phyloP scores from a whole-genome alignment of 306 rosid species.

The Castanea crenata region DNA sequence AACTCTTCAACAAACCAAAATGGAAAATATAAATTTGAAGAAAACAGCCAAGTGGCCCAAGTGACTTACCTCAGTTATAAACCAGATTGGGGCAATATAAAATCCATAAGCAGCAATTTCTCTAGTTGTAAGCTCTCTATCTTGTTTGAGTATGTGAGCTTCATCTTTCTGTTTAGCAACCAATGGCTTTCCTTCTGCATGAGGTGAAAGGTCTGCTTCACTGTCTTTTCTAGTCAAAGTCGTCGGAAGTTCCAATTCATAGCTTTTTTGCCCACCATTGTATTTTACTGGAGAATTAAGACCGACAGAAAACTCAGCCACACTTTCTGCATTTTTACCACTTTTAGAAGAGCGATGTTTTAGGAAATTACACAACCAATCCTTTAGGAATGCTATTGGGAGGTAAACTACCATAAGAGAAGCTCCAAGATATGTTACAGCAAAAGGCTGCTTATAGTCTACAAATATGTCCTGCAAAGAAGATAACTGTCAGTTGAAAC shows the following conservation, averaged over 20 bases:
- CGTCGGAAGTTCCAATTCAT: slow-evolving; percentile 56
- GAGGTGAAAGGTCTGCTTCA: slow-evolving; percentile 50
- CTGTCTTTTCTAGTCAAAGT: slow-evolving; percentile 59
- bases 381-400: slow-evolving; percentile 91
- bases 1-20: background rate
- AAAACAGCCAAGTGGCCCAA: slow-evolving; percentile 7
- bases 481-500: slow-evolving; percentile 27
- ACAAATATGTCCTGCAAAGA: slow-evolving; percentile 66
- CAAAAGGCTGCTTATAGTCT: slow-evolving; percentile 96
- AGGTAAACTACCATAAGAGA: slow-evolving; percentile 98
- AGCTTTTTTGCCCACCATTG: slow-evolving; percentile 42
- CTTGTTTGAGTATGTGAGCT: slow-evolving; percentile 36
- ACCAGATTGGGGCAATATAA: slow-evolving; percentile 97
- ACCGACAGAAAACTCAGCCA: slow-evolving; percentile 33
- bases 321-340: slow-evolving; percentile 48
- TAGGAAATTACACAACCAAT: slow-evolving; percentile 67
- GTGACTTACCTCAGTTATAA: slow-evolving; percentile 77
- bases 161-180: slow-evolving; percentile 64
- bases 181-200: slow-evolving; percentile 61
- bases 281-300: slow-evolving; percentile 41
- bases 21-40: slow-evolving; percentile 3
- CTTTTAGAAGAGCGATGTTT: slow-evolving; percentile 61
- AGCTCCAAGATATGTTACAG: slow-evolving; percentile 96
- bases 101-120: slow-evolving; percentile 85
- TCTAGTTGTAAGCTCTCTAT: slow-evolving; percentile 47